A percentile compares a stretch with the other conserved stretches of the same genome.
Evolutionary conservation across 2,329 filamentous ascomycete species (phyloP).

Genomic region (Cladophialophora carrionii): DNA sequence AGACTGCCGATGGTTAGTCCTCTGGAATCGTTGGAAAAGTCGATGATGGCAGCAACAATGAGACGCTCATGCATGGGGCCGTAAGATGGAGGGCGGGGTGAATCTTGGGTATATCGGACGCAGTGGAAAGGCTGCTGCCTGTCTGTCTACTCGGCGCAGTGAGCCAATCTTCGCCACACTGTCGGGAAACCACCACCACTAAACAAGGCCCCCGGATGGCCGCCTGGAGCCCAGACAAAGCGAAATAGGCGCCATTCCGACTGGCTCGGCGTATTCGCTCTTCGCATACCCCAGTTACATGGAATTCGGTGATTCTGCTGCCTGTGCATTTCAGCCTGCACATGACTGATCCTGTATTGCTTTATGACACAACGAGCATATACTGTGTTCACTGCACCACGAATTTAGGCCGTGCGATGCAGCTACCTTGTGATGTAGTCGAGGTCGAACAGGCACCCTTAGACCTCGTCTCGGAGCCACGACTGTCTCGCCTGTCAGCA

Average conservation of each 20-base stretch:
- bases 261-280: slow-evolving; percentile 8
- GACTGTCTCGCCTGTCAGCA: background rate
- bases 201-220: slow-evolving; percentile 5
- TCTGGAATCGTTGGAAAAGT: slow-evolving; percentile 1
- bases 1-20: background rate
- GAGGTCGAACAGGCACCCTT: background rate
- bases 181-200: slow-evolving; percentile 1
- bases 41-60: slow-evolving; percentile 5
- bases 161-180: slow-evolving; percentile 26
- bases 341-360: background rate
- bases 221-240: slow-evolving; percentile 1
- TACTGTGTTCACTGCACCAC: background rate
- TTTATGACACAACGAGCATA: background rate
- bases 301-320: slow-evolving; percentile 5
- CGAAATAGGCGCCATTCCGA: slow-evolving; percentile 9
- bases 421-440: background rate
- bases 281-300: no score
- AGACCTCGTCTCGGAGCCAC: background rate
- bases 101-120: slow-evolving; percentile 30
- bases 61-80: slow-evolving; percentile 6
- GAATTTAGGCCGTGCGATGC: background rate
- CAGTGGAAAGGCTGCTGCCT: slow-evolving; percentile 33
- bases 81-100: slow-evolving; percentile 12
- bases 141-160: slow-evolving; percentile 18
- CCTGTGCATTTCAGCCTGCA: background rate